These are phyloP conservation scores for Moricandia arvensis DNA, from an alignment of 345 rosid species.

Conservation along the genomic window DNA sequence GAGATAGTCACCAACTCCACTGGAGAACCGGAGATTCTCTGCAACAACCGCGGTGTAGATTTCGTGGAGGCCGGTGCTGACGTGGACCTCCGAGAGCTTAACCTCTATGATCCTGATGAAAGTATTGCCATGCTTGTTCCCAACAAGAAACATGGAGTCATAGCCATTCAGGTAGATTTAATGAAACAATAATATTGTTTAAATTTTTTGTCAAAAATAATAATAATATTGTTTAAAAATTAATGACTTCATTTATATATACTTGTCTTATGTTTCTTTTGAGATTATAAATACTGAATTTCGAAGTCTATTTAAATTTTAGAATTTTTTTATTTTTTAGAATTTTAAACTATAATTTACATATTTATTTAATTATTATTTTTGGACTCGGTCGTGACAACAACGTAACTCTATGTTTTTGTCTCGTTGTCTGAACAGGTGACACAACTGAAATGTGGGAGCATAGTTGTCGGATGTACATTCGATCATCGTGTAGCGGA, in stretches of 20 bases:
- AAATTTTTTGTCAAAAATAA: too few relatives aligned
- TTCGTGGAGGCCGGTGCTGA: conserved; percentile 63
- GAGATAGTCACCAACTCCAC: conserved; percentile 54
- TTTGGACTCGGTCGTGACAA: too few relatives aligned
- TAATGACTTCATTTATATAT: background rate
- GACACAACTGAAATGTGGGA: conserved; percentile 64
- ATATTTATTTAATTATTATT: too few relatives aligned
- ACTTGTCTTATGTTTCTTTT: background rate
- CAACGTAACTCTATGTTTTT: conserved; percentile 12
- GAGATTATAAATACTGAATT: background rate
- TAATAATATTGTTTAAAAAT: too few relatives aligned
- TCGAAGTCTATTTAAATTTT: too few relatives aligned
- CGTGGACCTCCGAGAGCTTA: conserved; percentile 49
- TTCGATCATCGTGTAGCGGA: conserved; percentile 82
- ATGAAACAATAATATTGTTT: too few relatives aligned
- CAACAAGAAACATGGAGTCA: conserved; percentile 50
- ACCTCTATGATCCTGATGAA: conserved; percentile 66
- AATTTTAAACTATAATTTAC: too few relatives aligned
- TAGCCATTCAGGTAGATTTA: conserved; percentile 82
- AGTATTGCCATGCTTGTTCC: conserved; percentile 68
- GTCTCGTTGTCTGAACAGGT: conserved; percentile 38
- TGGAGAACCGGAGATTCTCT: conserved; percentile 80
- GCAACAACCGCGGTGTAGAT: conserved; percentile 83
- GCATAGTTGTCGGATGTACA: conserved; percentile 60
- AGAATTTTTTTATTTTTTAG: too few relatives aligned